Base-by-base conservation (phyloP, 192 early-diverging fungal genomes). In the Hyaloraphidium curvatum region DNA sequence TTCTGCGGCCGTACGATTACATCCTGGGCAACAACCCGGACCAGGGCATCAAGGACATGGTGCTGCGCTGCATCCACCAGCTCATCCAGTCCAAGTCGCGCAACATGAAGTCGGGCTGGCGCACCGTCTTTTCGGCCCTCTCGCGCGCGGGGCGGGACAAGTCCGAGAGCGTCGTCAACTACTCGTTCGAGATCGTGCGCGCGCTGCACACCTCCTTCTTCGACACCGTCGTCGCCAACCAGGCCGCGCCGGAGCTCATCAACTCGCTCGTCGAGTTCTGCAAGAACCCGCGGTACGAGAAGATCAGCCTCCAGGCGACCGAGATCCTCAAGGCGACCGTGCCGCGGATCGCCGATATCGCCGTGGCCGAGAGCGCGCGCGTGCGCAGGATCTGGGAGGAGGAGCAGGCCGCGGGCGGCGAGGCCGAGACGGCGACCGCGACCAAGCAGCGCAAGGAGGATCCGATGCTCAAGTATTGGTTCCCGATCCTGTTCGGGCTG, bases 401-500 rank as follows among this genome's bases (percentile, higher is more conserved):
- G 19, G 11, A 14, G 43, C 43, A 48, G 43, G 14, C 43, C 7
- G 43, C 4, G 14, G 43, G 43, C 11, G 25, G 43, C 23, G 43
- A 22, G 25, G 14, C 25, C 17, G 43, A 48, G 43, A 22, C 25
- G 23, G 14, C 43, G 14, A 48, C 43, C 7, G 17, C 43, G 7
- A 48, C 43, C 43, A 48, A 48, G 2, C 51, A 26, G 2, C 40
- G 62, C 0, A 63, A 71, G 33, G 76, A 78, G n/a, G 76, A 78
- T 51, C 63, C 64, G 1, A 61, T 57, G 30, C 72, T 70, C 53
- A 62, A 65, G 51, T 70, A 66, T 31, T 91, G 86, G 87, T 84
- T 88, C 68, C 86, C 89, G 0, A 68, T 84, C n/a, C 68, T 95
- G 37, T 81, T 86, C 52, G 87, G 86, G 28, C 69, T 91, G 35